These are phyloP conservation scores for Amanita phalloides DNA, from an alignment of 768 basidiomycete genomes.

Conservation along the genomic window DNA sequence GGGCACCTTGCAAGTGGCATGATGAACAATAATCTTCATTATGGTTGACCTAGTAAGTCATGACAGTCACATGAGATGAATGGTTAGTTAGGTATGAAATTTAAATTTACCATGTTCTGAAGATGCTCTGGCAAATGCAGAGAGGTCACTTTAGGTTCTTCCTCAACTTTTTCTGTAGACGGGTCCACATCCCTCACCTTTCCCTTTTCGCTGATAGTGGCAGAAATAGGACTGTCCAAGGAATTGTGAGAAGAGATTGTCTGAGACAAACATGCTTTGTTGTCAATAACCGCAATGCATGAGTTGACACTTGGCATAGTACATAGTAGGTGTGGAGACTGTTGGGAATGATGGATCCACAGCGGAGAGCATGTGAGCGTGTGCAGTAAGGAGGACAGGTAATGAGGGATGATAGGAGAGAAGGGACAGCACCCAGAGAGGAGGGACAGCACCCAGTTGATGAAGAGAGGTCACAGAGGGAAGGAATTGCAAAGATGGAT, in stretches of 20 bases:
- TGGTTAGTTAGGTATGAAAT: neutral
- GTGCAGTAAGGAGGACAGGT: too few relatives aligned
- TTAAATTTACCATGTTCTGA: slow-evolving; percentile 25
- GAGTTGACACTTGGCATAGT: slow-evolving; percentile 40
- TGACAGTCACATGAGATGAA: slow-evolving; percentile 7
- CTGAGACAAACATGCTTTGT: slow-evolving; percentile 50
- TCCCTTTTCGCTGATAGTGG: slow-evolving; percentile 32
- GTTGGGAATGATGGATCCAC: too few relatives aligned
- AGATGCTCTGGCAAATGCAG: slow-evolving; percentile 36
- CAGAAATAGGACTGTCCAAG: slow-evolving; percentile 18
- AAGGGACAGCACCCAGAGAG: too few relatives aligned
- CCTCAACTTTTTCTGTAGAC: slow-evolving; percentile 33
- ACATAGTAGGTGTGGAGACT: slow-evolving; percentile 26
- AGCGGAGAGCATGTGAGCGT: too few relatives aligned
- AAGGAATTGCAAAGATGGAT: too few relatives aligned
- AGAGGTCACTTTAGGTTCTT: slow-evolving; percentile 36
- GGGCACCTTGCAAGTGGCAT: slow-evolving; percentile 71
- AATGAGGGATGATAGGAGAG: too few relatives aligned
- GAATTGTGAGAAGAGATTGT: slow-evolving; percentile 45
- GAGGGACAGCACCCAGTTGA: too few relatives aligned
- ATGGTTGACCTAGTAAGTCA: slow-evolving; percentile 40
- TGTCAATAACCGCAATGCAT: slow-evolving; percentile 42
- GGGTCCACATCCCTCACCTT: slow-evolving; percentile 39
- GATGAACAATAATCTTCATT: slow-evolving; percentile 86
- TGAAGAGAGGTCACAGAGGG: too few relatives aligned